These are phyloP conservation scores for Ligustrum vulgare DNA, from an alignment of 257 asterid genomes.

Conservation along the genomic window DNA sequence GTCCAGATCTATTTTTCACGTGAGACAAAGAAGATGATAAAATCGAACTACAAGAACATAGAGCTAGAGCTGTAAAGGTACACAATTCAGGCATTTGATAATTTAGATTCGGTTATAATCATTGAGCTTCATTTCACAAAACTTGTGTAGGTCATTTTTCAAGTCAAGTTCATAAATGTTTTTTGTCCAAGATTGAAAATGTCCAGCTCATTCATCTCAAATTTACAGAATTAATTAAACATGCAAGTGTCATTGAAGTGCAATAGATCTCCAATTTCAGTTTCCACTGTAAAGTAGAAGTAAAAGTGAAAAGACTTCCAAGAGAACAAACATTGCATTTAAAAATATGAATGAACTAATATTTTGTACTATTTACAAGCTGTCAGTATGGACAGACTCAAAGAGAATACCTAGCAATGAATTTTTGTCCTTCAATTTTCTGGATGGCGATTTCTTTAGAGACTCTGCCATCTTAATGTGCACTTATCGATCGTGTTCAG, in stretches of 20 bases:
- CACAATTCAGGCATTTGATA: not conserved
- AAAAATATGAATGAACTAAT: not conserved
- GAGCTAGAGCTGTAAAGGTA: slow-evolving; percentile 2
- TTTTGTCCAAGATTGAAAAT: slow-evolving; percentile 6
- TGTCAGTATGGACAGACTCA: slow-evolving; percentile 5
- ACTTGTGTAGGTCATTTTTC: slow-evolving; percentile 1
- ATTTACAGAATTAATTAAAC: slow-evolving; percentile 11
- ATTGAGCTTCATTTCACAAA: slow-evolving; percentile 13
- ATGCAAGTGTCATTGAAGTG: slow-evolving; percentile 15
- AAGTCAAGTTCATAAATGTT: not conserved
- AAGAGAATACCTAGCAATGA: slow-evolving; percentile 53
- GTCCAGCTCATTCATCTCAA: slow-evolving; percentile 16
- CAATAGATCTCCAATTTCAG: slow-evolving; percentile 16
- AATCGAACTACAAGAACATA: not conserved
- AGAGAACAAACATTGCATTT: not conserved
- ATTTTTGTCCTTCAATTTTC: slow-evolving; percentile 48
- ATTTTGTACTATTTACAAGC: not conserved
- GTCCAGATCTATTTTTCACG: slow-evolving; percentile 62
- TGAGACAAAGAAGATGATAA: slow-evolving; percentile 12
- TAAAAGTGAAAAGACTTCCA: not conserved
- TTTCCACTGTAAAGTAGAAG: not conserved
- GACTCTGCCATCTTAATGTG: slow-evolving; percentile 57
- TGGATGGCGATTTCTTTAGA: slow-evolving; percentile 44
- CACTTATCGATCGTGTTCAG: slow-evolving; percentile 17
- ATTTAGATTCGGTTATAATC: slow-evolving; percentile 16